Evolutionary conservation across 2,329 filamentous ascomycete species (phyloP).

Genomic region (Clonostachys rosea): DNA sequence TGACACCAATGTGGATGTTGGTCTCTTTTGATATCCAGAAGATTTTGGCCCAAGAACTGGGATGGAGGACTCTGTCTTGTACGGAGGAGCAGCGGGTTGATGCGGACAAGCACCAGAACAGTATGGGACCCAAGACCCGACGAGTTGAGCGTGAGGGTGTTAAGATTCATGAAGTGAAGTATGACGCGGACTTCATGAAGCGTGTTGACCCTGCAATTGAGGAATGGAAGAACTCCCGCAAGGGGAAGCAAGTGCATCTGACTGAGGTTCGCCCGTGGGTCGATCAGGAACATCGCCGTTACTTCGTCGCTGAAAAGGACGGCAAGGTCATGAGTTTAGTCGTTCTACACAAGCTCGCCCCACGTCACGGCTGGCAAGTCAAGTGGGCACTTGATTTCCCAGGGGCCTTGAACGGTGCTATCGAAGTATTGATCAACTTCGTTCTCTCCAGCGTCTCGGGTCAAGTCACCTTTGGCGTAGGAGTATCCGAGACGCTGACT

Average conservation of each 20-base stretch:
- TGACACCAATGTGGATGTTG: slow-evolving; percentile 86
- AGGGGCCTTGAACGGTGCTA: slow-evolving; percentile 76
- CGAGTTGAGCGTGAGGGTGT: slow-evolving; percentile 80
- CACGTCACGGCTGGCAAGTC: slow-evolving; percentile 83
- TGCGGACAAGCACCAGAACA: slow-evolving; percentile 62
- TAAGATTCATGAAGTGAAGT: slow-evolving; percentile 68
- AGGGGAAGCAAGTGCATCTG: slow-evolving; percentile 81
- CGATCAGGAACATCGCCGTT: slow-evolving; percentile 76
- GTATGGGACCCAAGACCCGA: slow-evolving; percentile 61
- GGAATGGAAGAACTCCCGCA: slow-evolving; percentile 76
- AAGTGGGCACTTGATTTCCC: slow-evolving; percentile 97
- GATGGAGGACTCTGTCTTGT: slow-evolving; percentile 86
- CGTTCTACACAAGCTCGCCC: slow-evolving; percentile 77
- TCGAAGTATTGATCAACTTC: slow-evolving; percentile 76
- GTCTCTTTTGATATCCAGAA: slow-evolving; percentile 76
- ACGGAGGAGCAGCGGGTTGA: slow-evolving; percentile 86
- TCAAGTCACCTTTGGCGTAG: slow-evolving; percentile 80
- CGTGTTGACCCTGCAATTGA: slow-evolving; percentile 69
- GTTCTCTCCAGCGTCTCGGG: slow-evolving; percentile 50
- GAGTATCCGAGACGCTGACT: slow-evolving; percentile 68
- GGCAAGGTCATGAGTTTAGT: slow-evolving; percentile 72
- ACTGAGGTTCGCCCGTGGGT: slow-evolving; percentile 89
- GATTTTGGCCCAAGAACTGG: slow-evolving; percentile 72
- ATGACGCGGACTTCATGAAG: slow-evolving; percentile 64
- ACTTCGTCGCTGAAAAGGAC: slow-evolving; percentile 75